Base-by-base conservation (phyloP, 2,329 filamentous ascomycete species). In the Ilyonectria robusta region DNA sequence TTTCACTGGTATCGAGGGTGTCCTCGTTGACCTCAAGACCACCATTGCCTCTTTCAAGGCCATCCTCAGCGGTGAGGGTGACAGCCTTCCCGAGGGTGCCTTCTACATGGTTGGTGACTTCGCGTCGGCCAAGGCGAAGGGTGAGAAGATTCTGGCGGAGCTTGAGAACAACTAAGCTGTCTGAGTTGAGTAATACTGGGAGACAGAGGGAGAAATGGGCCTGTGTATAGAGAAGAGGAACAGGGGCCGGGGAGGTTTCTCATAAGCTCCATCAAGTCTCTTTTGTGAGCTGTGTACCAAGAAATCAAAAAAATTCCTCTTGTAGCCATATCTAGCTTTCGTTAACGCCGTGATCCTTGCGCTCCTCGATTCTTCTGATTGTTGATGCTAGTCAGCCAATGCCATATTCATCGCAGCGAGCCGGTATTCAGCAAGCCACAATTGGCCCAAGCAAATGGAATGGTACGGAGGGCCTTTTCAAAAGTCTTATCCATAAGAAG, bases 91-190 rank as follows among this genome's bases (percentile, higher is more conserved):
- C 76, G 96, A 98, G 87, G 91, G 92, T 91, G 92, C 87, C 83
- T 88, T 97, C 92, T 98, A 97, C 92, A 97, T 97, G 95, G 95
- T 98, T 84, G 96, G 96, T 83, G 93, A 97, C 88, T 91, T 98
- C 78, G 93, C 93, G 78, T 94, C 94, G 73, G 96, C 95, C 77
- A 93, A 93, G 83, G 91, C 89, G 81, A 99, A 99, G 94, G 96
- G 95, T 88, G 95, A 98, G 92, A 97, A 98, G 94, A 98, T 99
- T 89, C 88, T 99, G 83, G 95, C 96, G 78, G 96, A 98, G 79
- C 89, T 98, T 79, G 93, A 96, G 83, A 86, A 85, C 79, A 86
- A 85, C 79, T 85, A 86, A 84, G 78, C 72, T 75, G 72, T 71
- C 76, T 78, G 75, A 72, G 72, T 77, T 78, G 74, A 74, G 75